Conservation (phyloP, 371 early-diverging fungal species). For the Mucor racemosus region DNA sequence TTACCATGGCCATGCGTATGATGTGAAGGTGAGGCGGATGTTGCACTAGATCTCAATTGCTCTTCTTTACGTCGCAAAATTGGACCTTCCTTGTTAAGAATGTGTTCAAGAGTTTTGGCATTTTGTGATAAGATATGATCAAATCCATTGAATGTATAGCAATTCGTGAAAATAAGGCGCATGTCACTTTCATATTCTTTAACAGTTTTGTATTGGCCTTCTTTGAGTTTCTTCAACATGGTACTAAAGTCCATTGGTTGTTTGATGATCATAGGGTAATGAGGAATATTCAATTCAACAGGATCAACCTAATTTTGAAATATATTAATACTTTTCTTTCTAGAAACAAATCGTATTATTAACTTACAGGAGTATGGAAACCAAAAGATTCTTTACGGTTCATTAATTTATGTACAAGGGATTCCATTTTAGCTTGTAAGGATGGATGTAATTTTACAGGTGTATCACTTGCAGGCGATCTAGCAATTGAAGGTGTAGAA, state of each 20-base stretch:
- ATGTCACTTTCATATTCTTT: constrained; percentile 76
- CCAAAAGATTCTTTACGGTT: constrained; percentile 47
- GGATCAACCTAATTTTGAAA: constrained; percentile 69
- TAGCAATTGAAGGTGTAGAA: not conserved
- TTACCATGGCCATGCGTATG: not conserved
- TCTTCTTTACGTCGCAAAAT: constrained; percentile 35
- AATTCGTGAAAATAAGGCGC: constrained; percentile 83
- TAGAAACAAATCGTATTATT: not conserved
- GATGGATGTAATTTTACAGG: constrained; percentile 29
- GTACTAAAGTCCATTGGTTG: constrained; percentile 85
- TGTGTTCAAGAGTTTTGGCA: constrained; percentile 59
- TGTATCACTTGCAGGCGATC: not conserved
- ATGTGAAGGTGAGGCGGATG: not conserved
- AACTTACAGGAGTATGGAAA: constrained; percentile 76
- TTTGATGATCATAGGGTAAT: constrained; percentile 82
- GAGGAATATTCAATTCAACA: constrained; percentile 76
- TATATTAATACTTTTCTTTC: not conserved
- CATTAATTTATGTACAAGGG: constrained; percentile 44
- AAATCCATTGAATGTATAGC: constrained; percentile 86
- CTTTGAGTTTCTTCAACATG: constrained; percentile 65
- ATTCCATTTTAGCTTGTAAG: constrained; percentile 27
- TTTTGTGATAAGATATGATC: constrained; percentile 69
- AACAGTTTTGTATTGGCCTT: constrained; percentile 56
- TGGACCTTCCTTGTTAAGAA: constrained; percentile 56
- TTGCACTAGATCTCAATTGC: constrained; percentile 13